Evolutionary conservation across 2,329 filamentous ascomycete genomes (phyloP).

Genomic region (Xylaria polymorpha): DNA sequence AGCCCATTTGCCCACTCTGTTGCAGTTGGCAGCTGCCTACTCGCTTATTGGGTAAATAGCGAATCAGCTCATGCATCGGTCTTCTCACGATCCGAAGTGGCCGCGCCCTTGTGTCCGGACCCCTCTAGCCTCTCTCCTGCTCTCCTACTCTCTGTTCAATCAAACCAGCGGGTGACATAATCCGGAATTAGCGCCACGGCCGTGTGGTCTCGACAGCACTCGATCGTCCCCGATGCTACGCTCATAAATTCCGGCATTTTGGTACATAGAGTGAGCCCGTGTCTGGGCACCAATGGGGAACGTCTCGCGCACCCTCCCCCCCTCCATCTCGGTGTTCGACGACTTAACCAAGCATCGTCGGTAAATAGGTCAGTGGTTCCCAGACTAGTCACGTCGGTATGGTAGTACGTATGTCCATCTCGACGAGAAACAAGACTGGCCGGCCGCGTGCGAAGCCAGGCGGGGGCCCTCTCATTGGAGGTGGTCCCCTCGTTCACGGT

Average conservation of each 20-base stretch:
- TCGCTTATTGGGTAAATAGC: background rate
- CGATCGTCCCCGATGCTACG: conserved; percentile 29
- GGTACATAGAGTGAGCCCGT: conserved; percentile 38
- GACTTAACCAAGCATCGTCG: conserved; percentile 13
- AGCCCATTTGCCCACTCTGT: conserved; percentile 2
- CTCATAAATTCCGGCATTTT: conserved; percentile 38
- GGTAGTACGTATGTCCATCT: background rate
- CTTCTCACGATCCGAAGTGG: conserved; percentile 4
- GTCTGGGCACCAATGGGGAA: conserved; percentile 36
- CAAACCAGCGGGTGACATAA: background rate
- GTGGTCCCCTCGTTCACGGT: conserved; percentile 13
- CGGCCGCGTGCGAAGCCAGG: background rate
- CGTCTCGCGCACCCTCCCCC: conserved; percentile 10
- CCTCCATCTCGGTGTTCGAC: background rate
- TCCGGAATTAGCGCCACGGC: conserved; percentile 19
- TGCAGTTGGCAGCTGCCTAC: background rate
- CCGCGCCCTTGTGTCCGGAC: conserved; percentile 13
- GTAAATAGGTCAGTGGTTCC: conserved; percentile 17
- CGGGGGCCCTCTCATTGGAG: background rate
- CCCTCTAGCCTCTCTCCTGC: conserved; percentile 19
- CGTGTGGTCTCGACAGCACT: conserved; percentile 26
- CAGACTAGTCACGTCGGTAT: background rate
- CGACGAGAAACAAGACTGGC: background rate
- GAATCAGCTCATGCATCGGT: conserved; percentile 19
- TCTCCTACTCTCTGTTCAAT: conserved; percentile 7